Evolutionary conservation across 148 eudicot species (phyloP), one percentile per base, ranked within the genome.

Genomic region (Polygonum maritimum): DNA sequence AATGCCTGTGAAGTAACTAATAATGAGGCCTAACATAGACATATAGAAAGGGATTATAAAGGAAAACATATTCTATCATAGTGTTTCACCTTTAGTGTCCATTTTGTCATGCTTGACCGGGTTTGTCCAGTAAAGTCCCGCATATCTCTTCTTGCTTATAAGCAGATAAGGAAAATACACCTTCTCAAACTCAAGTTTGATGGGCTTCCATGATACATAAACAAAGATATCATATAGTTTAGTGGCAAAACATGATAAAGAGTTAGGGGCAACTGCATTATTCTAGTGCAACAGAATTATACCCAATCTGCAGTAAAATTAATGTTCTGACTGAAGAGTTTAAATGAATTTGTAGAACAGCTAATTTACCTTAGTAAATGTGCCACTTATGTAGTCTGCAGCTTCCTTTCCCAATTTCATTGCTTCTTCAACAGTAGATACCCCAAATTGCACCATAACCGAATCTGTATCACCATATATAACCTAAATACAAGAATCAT

Each of bases 401-500:
- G 96, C 99, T 82, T 90, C 97, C 85, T 92, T 92, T 54, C 99
- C 99, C 79, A 95, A 78, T 81, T 84, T 82, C 99, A 95, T 95
- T 65, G 99, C 90, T 78, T 83, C 94, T 76, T 92, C 97, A 74
- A 92, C 94, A 75, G 86, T 83, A 62, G 91, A 77, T 76, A 86
- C 94, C 73, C 99, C 97, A 85, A 95, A 95, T 80, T 87, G 93
- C 82, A 95, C 99, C 99, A 95, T 95, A 49, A 92, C 97, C 45
- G 99, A 92, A 87, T 95, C 99, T 81, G 99, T 95, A 87, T 95
- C 99, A 78, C 97, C 99, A 82, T 95, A 95, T 81, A 95, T 92
- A 80, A 95, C 88, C 99, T 95, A 86, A 73, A 54, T 67, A 21
- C 36, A 41, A 67, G 21, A 67, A 15, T 26, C 16, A 7, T 31